phyloP scores from a whole-genome alignment of 2,329 filamentous ascomycete genomes.

The Aureobasidium namibiae region DNA sequence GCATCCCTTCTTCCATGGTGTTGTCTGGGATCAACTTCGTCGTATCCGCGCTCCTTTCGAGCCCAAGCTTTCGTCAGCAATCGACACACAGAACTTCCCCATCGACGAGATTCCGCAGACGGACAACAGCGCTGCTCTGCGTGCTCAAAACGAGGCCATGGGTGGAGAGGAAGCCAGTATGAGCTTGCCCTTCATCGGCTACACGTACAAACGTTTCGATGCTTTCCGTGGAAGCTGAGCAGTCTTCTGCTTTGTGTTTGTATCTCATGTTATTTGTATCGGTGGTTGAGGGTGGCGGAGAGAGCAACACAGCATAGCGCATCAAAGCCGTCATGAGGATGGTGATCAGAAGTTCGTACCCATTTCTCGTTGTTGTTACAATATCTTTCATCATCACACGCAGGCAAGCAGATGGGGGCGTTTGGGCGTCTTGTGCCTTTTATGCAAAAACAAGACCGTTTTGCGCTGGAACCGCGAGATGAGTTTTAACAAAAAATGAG shows the following conservation, averaged over 20 bases:
- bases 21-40: slow-evolving; percentile 87
- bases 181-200: slow-evolving; percentile 91
- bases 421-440: background rate
- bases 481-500: background rate
- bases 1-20: slow-evolving; percentile 93
- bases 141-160: slow-evolving; percentile 69
- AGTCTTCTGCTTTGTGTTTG: background rate
- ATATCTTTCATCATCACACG: background rate
- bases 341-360: background rate
- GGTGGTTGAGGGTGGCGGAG: background rate
- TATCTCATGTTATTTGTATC: background rate
- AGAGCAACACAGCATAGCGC: slow-evolving; percentile 4
- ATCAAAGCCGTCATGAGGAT: background rate
- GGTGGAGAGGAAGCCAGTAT: slow-evolving; percentile 84
- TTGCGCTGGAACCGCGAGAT: background rate
- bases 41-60: slow-evolving; percentile 94
- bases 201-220: slow-evolving; percentile 96
- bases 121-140: slow-evolving; percentile 79
- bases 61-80: slow-evolving; percentile 82
- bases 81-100: slow-evolving; percentile 97
- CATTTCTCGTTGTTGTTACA: background rate
- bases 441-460: background rate
- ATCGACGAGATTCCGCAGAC: slow-evolving; percentile 98
- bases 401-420: background rate
- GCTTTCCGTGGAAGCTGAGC: slow-evolving; percentile 42